These are phyloP conservation scores for Chrysanthemum seticuspe DNA, from an alignment of 129 eudicot genomes.

Conservation along the genomic window DNA sequence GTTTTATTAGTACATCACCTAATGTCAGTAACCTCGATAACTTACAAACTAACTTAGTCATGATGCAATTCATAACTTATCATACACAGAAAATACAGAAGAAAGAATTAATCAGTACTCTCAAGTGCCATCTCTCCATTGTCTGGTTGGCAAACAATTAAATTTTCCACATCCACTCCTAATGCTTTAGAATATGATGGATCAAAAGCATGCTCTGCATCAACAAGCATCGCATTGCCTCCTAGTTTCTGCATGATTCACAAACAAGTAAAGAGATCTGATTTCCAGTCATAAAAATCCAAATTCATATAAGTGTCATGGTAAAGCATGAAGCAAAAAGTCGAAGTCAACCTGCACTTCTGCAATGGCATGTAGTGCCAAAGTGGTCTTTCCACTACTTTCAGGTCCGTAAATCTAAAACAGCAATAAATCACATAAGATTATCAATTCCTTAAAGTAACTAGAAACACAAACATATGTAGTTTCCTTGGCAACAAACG, in stretches of 20 bases:
- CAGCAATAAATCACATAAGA: constrained; percentile 13
- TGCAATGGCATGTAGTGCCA: constrained; percentile 97
- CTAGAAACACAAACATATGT: constrained; percentile 1
- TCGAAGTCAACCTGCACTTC: constrained; percentile 83
- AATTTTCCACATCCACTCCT: constrained; percentile 96
- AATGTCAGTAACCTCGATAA: constrained; percentile 8
- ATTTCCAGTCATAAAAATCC: background rate
- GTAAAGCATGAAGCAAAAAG: constrained; percentile 10
- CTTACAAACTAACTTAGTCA: background rate
- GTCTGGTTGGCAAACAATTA: constrained; percentile 98
- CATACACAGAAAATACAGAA: constrained; percentile 18
- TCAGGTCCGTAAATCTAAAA: constrained; percentile 96
- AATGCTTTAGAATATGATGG: constrained; percentile 93
- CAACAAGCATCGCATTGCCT: constrained; percentile 99
- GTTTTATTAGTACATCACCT: constrained; percentile 18
- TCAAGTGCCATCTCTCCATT: constrained; percentile 99
- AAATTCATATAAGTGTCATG: background rate
- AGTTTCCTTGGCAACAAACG: background rate
- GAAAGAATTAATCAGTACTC: constrained; percentile 51
- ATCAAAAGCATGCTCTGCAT: constrained; percentile 99
- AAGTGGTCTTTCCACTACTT: constrained; percentile 98
- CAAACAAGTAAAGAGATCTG: constrained; percentile 6
- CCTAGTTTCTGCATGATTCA: constrained; percentile 64
- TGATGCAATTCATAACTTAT: constrained; percentile 26
- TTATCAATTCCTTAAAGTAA: background rate